A percentile compares a stretch with the other conserved stretches of the same genome.
Conservation (phyloP, 371 early-diverging fungal genomes). For the Capillidium heterosporum region DNA sequence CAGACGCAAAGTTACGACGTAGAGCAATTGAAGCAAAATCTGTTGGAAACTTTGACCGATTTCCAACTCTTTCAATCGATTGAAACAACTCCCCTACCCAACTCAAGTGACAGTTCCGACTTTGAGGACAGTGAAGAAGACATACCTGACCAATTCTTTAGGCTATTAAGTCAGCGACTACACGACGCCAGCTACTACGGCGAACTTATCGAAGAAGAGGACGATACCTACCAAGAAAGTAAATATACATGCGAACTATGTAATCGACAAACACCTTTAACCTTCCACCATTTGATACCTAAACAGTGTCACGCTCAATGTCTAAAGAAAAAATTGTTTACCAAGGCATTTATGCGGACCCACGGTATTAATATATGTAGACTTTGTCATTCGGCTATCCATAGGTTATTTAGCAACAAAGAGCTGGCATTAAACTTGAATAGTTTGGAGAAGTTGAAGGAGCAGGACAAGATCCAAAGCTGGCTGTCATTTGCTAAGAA, state of each 20-base stretch:
- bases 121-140: neutral
- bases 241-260: constrained; percentile 9
- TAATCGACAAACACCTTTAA: constrained; percentile 8
- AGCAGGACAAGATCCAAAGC: constrained; percentile 4
- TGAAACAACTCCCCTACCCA: too few relatives aligned
- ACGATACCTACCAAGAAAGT: constrained; percentile 1
- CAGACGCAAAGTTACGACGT: neutral
- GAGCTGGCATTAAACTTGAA: constrained; percentile 9
- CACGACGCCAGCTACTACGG: constrained; percentile 3
- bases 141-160: neutral
- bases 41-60: neutral
- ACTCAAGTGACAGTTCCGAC: neutral
- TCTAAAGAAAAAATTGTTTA: constrained; percentile 4
- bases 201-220: constrained; percentile 7
- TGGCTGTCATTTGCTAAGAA: constrained; percentile 8
- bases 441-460: constrained; percentile 8
- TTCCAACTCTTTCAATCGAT: neutral
- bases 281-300: constrained; percentile 15
- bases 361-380: constrained; percentile 11
- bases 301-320: constrained; percentile 8
- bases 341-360: constrained; percentile 7
- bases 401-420: constrained; percentile 8
- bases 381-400: constrained; percentile 10
- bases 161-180: neutral
- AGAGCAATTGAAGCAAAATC: neutral